phyloP scores from a whole-genome alignment of 768 basidiomycete genomes.

The Leucocoprinus birnbaumii region DNA sequence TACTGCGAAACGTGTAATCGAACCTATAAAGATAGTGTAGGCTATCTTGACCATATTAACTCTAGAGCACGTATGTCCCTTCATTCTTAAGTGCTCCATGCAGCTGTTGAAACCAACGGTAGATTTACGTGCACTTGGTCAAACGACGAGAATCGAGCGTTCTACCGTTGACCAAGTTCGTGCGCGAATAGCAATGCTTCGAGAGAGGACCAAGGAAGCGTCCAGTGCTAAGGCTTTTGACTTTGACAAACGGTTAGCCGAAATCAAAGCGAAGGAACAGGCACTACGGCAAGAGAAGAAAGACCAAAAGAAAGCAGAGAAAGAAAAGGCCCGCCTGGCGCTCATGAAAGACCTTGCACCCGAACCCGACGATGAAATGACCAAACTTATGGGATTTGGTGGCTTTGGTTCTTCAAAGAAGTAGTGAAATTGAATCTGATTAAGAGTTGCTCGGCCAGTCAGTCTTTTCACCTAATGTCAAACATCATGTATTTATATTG shows the following conservation, averaged over 20 bases:
- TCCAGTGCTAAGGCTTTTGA: conserved; percentile 89
- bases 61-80: conserved; percentile 78
- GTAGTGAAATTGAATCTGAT: conserved; percentile 26
- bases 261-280: conserved; percentile 73
- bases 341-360: conserved; percentile 48
- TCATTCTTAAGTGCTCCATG: neutral
- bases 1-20: conserved; percentile 89
- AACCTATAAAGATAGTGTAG: conserved; percentile 91
- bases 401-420: conserved; percentile 89
- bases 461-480: neutral
- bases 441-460: conserved; percentile 5
- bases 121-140: conserved; percentile 95
- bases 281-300: conserved; percentile 71
- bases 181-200: conserved; percentile 80
- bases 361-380: conserved; percentile 61
- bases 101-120: conserved; percentile 10
- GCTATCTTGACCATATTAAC: conserved; percentile 95
- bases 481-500: conserved; percentile 22
- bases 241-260: conserved; percentile 85
- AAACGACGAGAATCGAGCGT: conserved; percentile 86
- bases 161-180: conserved; percentile 94
- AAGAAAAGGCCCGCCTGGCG: conserved; percentile 67
- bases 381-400: conserved; percentile 86
- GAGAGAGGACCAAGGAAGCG: conserved; percentile 83
- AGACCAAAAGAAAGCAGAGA: conserved; percentile 74